A percentile compares a stretch with the other conserved stretches of the same genome.
Conservation (phyloP, 2,329 filamentous ascomycete genomes). For the Nemania serpens region DNA sequence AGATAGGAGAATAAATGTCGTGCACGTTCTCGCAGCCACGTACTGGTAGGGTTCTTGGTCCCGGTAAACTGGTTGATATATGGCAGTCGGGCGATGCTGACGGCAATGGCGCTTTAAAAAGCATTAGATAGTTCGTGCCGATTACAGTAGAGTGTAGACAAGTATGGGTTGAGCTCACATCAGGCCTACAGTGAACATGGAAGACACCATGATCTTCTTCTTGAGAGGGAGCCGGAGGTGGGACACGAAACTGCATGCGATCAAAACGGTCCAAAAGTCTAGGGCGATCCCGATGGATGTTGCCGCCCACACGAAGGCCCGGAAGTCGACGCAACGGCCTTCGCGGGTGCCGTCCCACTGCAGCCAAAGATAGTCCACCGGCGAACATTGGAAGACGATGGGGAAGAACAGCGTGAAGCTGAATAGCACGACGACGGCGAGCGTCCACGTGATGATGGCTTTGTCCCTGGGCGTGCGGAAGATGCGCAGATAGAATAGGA, state of each 20-base stretch:
- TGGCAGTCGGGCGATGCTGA: constrained; percentile 17
- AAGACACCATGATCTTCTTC: constrained; percentile 14
- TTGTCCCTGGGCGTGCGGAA: constrained; percentile 2
- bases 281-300: constrained; percentile 2
- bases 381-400: constrained; percentile 16
- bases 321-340: constrained; percentile 9
- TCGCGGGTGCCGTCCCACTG: constrained; percentile 10
- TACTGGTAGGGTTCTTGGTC: constrained; percentile 17
- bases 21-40: not conserved
- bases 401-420: not conserved
- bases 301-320: constrained; percentile 1
- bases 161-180: constrained; percentile 6
- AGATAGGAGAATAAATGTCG: not conserved
- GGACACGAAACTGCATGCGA: not conserved
- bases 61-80: constrained; percentile 16
- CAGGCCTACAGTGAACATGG: constrained; percentile 19
- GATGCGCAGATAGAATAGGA: constrained; percentile 21
- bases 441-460: constrained; percentile 6
- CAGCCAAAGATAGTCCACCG: constrained; percentile 14
- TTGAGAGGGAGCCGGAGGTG: constrained; percentile 7
- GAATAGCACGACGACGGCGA: not conserved
- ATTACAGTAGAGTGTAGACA: not conserved
- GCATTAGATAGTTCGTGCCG: not conserved
- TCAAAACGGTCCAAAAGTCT: constrained; percentile 13
- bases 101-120: constrained; percentile 6